Percentiles rank a stretch among this genome's conserved stretches.
Conservation (phyloP, 305 asterid genomes). For the Fraxinus velutina region DNA sequence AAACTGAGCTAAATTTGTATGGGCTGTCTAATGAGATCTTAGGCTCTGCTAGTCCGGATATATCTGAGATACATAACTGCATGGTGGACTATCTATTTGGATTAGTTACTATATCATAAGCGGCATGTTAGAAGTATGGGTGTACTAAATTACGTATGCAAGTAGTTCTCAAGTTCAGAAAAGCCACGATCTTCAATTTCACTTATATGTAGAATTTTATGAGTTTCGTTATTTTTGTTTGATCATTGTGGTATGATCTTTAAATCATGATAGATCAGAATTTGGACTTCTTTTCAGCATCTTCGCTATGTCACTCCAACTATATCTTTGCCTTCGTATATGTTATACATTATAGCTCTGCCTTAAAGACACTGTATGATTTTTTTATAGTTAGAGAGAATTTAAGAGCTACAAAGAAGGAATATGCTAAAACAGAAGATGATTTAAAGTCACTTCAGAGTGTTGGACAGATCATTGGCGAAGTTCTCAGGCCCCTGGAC, state of each 20-base stretch:
- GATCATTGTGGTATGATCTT: constrained; percentile 2
- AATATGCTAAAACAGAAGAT: constrained; percentile 86
- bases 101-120: not conserved
- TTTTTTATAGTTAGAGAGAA: constrained; percentile 64
- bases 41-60: not conserved
- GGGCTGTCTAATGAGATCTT: not conserved
- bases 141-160: not conserved
- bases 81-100: not conserved
- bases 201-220: not conserved
- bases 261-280: constrained; percentile 4
- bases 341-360: constrained; percentile 1
- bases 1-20: not conserved
- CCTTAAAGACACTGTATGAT: constrained; percentile 10
- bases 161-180: not conserved
- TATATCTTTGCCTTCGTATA: not conserved
- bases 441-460: constrained; percentile 96
- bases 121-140: not conserved
- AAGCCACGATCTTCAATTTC: not conserved
- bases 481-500: constrained; percentile 95
- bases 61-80: not conserved
- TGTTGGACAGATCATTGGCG: constrained; percentile 96
- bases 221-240: not conserved
- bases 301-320: not conserved
- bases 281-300: not conserved
- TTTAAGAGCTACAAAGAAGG: constrained; percentile 73